Percentiles rank a stretch among this genome's conserved stretches.
phyloP scores from a whole-genome alignment of 2,329 filamentous ascomycete genomes.

The Sclerotiophoma versabilis region DNA sequence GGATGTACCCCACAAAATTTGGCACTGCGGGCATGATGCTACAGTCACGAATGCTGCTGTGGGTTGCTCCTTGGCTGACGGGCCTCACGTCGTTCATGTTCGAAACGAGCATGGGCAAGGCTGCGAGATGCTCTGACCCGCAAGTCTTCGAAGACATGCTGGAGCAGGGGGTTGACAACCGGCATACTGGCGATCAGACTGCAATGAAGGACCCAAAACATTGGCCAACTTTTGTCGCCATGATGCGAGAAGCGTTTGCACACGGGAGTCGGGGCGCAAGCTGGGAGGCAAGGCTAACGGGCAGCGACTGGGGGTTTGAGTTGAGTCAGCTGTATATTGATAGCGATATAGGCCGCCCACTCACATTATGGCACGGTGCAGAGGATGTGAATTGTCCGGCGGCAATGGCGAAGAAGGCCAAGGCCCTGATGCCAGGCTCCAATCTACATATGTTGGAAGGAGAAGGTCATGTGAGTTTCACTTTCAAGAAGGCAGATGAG shows the following conservation, averaged over 20 bases:
- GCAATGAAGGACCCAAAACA: constrained; percentile 31
- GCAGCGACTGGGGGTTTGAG: constrained; percentile 43
- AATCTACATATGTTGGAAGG: constrained; percentile 30
- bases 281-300: constrained; percentile 40
- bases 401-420: constrained; percentile 33
- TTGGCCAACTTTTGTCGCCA: constrained; percentile 34
- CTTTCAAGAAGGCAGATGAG: constrained; percentile 29
- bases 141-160: constrained; percentile 36
- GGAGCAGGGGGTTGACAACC: constrained; percentile 27
- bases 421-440: constrained; percentile 30
- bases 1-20: constrained; percentile 34
- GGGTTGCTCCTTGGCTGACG: constrained; percentile 37
- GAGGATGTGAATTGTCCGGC: constrained; percentile 40
- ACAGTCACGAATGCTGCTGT: constrained; percentile 29
- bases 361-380: constrained; percentile 45
- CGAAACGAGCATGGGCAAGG: constrained; percentile 36
- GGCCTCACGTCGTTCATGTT: constrained; percentile 27
- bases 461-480: constrained; percentile 38
- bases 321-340: constrained; percentile 35
- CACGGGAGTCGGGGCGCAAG: constrained; percentile 37
- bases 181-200: constrained; percentile 29
- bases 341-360: constrained; percentile 20
- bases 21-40: constrained; percentile 40
- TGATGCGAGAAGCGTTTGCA: constrained; percentile 35
- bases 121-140: constrained; percentile 34